Evolutionary conservation across 805 yeast genomes (phyloP).

Genomic region (Kockiozyma suomiensis): DNA sequence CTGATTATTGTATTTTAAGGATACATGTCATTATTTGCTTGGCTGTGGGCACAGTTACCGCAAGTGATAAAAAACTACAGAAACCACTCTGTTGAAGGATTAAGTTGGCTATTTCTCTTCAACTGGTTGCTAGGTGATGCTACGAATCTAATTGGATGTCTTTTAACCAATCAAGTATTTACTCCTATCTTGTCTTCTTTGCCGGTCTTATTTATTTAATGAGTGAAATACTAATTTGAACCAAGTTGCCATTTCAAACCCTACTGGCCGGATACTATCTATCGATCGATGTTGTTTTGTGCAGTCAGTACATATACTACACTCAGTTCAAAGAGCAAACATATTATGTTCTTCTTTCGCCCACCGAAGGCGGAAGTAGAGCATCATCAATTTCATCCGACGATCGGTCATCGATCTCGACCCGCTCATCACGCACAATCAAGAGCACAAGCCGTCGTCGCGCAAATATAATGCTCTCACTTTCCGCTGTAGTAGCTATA

Average conservation of each 20-base stretch:
- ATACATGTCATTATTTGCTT: conserved; percentile 40
- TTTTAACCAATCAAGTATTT: conserved; percentile 64
- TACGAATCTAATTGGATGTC: conserved; percentile 66
- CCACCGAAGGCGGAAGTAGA: conserved; percentile 18
- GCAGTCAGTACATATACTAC: conserved; percentile 74
- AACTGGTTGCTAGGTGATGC: conserved; percentile 70
- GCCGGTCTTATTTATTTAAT: too few relatives aligned
- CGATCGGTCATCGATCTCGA: background rate
- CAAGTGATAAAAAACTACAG: conserved; percentile 64
- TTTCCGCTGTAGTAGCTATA: conserved; percentile 28
- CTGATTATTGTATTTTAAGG: conserved; percentile 14
- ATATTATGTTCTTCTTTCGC: conserved; percentile 31
- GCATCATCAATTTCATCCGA: conserved; percentile 23
- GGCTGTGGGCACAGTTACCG: conserved; percentile 77
- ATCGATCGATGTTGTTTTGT: conserved; percentile 65
- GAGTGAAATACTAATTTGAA: background rate
- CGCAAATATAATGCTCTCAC: conserved; percentile 30
- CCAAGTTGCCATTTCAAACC: conserved; percentile 68
- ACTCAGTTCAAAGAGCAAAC: conserved; percentile 38
- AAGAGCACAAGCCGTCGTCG: conserved; percentile 18
- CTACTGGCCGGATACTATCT: conserved; percentile 73
- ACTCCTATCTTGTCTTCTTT: background rate
- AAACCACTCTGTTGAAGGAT: conserved; percentile 66
- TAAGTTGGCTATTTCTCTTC: conserved; percentile 59
- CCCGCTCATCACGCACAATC: conserved; percentile 22